Conservation (phyloP, 805 yeast species). For the Barnettozyma vustinii region DNA sequence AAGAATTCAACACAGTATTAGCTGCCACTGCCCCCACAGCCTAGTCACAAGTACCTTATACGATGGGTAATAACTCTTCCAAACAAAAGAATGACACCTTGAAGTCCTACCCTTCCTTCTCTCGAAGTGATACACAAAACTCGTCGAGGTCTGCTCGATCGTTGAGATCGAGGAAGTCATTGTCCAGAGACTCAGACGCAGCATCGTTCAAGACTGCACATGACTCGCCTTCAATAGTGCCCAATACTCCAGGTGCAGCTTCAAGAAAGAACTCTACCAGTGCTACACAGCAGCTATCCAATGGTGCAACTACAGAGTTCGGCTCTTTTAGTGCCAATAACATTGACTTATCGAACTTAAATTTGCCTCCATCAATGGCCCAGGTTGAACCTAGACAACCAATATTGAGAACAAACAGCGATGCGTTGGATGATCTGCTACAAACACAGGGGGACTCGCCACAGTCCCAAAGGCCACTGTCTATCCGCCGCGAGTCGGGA, state of each 20-base stretch:
- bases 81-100: slow-evolving; percentile 25
- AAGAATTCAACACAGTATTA: background rate
- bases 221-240: slow-evolving; percentile 25
- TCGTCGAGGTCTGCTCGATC: slow-evolving; percentile 46
- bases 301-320: slow-evolving; percentile 7
- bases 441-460: slow-evolving; percentile 2
- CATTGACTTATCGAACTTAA: slow-evolving; percentile 28
- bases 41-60: background rate
- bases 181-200: slow-evolving; percentile 26
- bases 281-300: slow-evolving; percentile 11
- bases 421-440: slow-evolving; percentile 14
- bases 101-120: slow-evolving; percentile 36
- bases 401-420: slow-evolving; percentile 49
- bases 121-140: slow-evolving; percentile 49
- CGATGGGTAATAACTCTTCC: slow-evolving; percentile 27
- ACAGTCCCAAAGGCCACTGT: background rate
- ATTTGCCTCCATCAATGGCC: slow-evolving; percentile 64
- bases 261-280: slow-evolving; percentile 23
- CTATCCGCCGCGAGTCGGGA: slow-evolving; percentile 6
- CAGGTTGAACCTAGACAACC: slow-evolving; percentile 71
- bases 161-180: slow-evolving; percentile 28
- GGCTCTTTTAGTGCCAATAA: slow-evolving; percentile 18
- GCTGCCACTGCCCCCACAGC: background rate
- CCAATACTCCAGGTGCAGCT: slow-evolving; percentile 20
- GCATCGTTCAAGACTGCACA: slow-evolving; percentile 29